These are phyloP conservation scores for Fusarium sp. DNA, from an alignment of 2,329 filamentous ascomycete species.

Conservation along the genomic window DNA sequence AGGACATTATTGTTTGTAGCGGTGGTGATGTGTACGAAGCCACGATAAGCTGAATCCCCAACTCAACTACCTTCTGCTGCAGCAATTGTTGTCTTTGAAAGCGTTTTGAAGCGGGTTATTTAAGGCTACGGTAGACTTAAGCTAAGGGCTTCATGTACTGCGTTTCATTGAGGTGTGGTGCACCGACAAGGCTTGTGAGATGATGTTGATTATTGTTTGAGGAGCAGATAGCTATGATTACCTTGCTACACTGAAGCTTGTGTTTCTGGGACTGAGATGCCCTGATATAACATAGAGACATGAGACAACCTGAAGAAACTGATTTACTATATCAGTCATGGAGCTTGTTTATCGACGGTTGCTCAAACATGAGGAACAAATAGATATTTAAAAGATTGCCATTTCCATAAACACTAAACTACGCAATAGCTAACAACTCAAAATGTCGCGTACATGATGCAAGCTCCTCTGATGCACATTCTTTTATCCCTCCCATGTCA, in stretches of 20 bases:
- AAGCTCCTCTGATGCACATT: background rate
- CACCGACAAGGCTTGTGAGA: background rate
- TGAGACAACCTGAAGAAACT: background rate
- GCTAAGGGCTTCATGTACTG: too few species aligned
- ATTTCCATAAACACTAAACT: background rate
- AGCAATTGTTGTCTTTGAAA: too few species aligned
- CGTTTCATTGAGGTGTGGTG: too few species aligned
- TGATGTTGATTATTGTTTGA: background rate
- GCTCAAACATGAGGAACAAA: background rate
- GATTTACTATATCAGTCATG: background rate
- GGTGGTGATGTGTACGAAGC: background rate
- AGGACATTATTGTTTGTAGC: background rate
- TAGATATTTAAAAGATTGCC: background rate
- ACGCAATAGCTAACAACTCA: background rate
- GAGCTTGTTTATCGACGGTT: background rate
- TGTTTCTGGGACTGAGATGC: too few species aligned
- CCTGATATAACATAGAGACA: too few species aligned
- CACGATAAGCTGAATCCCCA: background rate
- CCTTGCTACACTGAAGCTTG: background rate
- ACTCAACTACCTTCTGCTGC: background rate
- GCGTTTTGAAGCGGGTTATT: too few species aligned
- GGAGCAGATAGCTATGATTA: background rate
- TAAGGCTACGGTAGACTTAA: too few species aligned
- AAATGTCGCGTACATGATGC: background rate
- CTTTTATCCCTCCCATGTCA: background rate